Evolutionary conservation across 2,329 filamentous ascomycete species (phyloP).

Genomic region (Pseudocercospora vitis): DNA sequence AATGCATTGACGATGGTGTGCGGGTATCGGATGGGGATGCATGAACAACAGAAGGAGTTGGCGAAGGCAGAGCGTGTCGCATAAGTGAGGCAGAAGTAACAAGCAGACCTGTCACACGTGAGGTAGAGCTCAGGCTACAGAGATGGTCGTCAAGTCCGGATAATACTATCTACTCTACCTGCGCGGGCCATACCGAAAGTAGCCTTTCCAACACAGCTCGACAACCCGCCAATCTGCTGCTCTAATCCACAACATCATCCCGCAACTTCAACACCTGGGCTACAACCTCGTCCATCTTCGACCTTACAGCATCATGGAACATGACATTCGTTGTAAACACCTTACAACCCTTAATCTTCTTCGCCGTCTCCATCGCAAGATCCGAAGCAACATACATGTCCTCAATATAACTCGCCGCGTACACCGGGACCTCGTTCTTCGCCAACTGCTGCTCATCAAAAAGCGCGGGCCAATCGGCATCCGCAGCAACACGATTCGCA

Average conservation of each 20-base stretch:
- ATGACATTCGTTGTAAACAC: slow-evolving; percentile 82
- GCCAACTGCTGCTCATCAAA: slow-evolving; percentile 74
- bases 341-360: slow-evolving; percentile 72
- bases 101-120: background rate
- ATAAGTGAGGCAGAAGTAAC: background rate
- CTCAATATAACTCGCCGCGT: slow-evolving; percentile 77
- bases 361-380: slow-evolving; percentile 70
- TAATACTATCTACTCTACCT: background rate
- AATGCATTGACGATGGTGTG: too few relatives aligned
- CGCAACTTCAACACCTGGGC: slow-evolving; percentile 73
- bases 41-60: too few relatives aligned
- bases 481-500: slow-evolving; percentile 68
- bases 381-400: slow-evolving; percentile 91
- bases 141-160: too few relatives aligned
- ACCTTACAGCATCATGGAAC: slow-evolving; percentile 80
- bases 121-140: too few relatives aligned
- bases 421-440: slow-evolving; percentile 79
- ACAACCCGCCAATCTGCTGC: background rate
- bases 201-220: too few relatives aligned
- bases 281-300: slow-evolving; percentile 73
- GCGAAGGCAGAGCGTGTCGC: background rate
- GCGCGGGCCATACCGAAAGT: too few relatives aligned
- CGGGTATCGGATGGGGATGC: too few relatives aligned
- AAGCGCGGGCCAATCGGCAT: slow-evolving; percentile 69
- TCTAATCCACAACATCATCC: slow-evolving; percentile 63